A percentile compares a stretch with the other conserved stretches of the same genome.
phyloP scores from a whole-genome alignment of 2,329 filamentous ascomycete species.

The Septoria linicola region DNA sequence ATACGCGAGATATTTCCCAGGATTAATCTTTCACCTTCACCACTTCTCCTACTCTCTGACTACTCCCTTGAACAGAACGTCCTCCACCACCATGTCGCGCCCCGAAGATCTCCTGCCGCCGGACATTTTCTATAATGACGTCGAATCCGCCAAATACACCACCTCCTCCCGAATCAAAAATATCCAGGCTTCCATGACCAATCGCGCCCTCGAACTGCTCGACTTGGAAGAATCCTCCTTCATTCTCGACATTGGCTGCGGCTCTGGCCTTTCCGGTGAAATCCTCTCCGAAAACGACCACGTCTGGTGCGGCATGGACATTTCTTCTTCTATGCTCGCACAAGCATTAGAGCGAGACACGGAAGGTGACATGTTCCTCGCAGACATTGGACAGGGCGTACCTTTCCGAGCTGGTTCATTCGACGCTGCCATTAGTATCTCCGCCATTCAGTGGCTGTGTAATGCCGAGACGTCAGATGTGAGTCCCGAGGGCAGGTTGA shows the following conservation, averaged over 20 bases:
- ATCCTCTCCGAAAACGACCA: slow-evolving; percentile 90
- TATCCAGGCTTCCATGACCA: slow-evolving; percentile 92
- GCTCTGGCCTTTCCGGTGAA: slow-evolving; percentile 89
- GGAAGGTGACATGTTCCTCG: slow-evolving; percentile 88
- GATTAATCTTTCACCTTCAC: slow-evolving; percentile 4
- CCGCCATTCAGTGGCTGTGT: slow-evolving; percentile 97
- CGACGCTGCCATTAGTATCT: slow-evolving; percentile 92
- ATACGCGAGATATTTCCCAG: slow-evolving; percentile 1
- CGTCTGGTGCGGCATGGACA: slow-evolving; percentile 96
- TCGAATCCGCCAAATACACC: slow-evolving; percentile 95
- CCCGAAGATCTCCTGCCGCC: slow-evolving; percentile 93
- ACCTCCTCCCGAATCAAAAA: slow-evolving; percentile 92
- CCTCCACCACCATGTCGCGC: slow-evolving; percentile 72
- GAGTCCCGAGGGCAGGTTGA: slow-evolving; percentile 71
- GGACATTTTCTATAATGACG: slow-evolving; percentile 96
- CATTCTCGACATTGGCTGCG: slow-evolving; percentile 95
- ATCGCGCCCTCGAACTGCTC: slow-evolving; percentile 88
- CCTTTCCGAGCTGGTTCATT: slow-evolving; percentile 91
- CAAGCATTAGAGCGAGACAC: slow-evolving; percentile 88
- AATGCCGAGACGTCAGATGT: slow-evolving; percentile 90
- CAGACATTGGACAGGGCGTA: slow-evolving; percentile 92
- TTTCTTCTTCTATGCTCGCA: slow-evolving; percentile 94
- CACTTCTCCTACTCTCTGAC: background rate
- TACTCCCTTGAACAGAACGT: background rate
- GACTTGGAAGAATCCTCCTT: slow-evolving; percentile 75